Base-by-base conservation (phyloP, 768 basidiomycete genomes). In the Suillus bovinus region DNA sequence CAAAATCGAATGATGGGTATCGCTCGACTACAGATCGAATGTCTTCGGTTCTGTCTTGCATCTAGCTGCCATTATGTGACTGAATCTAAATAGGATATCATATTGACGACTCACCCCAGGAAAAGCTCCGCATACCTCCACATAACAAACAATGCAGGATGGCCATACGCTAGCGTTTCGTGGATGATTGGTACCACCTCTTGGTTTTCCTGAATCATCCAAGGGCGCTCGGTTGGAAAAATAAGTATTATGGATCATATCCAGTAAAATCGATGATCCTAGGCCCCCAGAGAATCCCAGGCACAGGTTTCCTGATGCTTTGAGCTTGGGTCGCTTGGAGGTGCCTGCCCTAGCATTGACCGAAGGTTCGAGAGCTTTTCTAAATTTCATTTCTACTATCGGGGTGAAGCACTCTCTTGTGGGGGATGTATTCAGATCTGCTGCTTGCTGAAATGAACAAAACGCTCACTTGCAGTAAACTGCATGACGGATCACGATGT, bases 221-320 rank as follows among this genome's bases (percentile, higher is more conserved):
- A 68, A 66, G 6, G 67, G 68, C 3, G 74, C 67, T 16, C 61
- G 46, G 6, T 58, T 61, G 14, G 78, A 67, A 60, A 89, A 84
- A 70, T 90, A 91, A 22, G 80, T 82, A 67, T 79, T 79, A 31
- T 84, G 77, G 2, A 92, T 79, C 24, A 93, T 76, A 70, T 93
- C 88, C 17, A 93, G 78, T 13, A 93, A 78, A 2, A 91, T 80
- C 0, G 87, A 85, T 0, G 92, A 91, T 5, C 89, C 87, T 1
- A 91, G 78, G 3, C 92, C 91, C 9, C 93, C 92, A n/a, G 91
- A 93, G 62, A 87, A 84, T 1, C 82, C 91, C 20, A 94, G 71
- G 10, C 87, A 74, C 5, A 94, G 76, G 62, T 87, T 86, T 55
- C 90, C 91, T 10, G 82, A 76, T 2, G 91, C 89, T 66, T 85